Conservation (phyloP, 306 rosid genomes). For the Sophora flavescens region DNA sequence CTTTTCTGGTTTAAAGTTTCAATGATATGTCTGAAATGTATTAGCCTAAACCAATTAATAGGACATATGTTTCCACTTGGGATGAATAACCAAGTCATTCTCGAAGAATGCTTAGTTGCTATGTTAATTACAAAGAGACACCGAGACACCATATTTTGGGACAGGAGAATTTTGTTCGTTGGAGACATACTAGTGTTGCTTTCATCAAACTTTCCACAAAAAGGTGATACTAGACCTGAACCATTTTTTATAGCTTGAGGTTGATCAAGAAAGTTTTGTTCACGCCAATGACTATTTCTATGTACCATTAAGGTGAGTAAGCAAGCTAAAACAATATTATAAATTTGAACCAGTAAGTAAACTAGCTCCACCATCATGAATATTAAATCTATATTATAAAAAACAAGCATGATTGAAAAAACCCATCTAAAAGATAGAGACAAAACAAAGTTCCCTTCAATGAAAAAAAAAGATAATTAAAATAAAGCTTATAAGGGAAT, state of each 20-base stretch:
- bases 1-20: no score
- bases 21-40: no score
- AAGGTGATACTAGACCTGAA: slow-evolving; percentile 64
- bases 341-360: slow-evolving; percentile 31
- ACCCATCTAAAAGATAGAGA: background rate
- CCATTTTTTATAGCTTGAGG: slow-evolving; percentile 74
- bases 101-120: no score
- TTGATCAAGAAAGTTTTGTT: slow-evolving; percentile 77
- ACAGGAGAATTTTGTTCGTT: no score
- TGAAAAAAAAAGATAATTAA: background rate
- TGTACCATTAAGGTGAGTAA: slow-evolving; percentile 52
- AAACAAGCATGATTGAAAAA: slow-evolving; percentile 7
- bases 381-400: slow-evolving; percentile 8
- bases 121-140: no score
- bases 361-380: slow-evolving; percentile 23
- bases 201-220: slow-evolving; percentile 81
- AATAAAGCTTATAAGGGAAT: background rate
- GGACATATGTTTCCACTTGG: no score
- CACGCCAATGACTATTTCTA: slow-evolving; percentile 90
- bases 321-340: slow-evolving; percentile 16
- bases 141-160: no score
- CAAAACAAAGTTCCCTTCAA: background rate
- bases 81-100: no score
- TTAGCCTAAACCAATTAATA: no score
- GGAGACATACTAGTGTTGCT: slow-evolving; percentile 68